phyloP scores from a whole-genome alignment of 768 basidiomycete genomes.

The Amylocystis lapponica region DNA sequence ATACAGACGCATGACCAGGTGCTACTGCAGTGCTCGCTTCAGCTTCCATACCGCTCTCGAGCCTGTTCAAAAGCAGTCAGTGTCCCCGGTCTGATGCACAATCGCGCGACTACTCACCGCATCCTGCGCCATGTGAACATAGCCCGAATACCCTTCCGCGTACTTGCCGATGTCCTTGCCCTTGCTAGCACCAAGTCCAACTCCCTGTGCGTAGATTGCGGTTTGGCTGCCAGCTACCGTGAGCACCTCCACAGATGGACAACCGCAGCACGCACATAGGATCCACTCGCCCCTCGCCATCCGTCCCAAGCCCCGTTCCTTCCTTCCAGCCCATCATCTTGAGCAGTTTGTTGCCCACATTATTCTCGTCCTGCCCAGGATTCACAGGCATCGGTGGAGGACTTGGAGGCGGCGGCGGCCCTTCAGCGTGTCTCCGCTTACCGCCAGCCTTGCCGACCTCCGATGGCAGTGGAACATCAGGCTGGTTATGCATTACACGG shows the following conservation, averaged over 20 bases:
- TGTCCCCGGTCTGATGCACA: background rate
- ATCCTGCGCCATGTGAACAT: slow-evolving; percentile 24
- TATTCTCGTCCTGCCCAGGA: slow-evolving; percentile 75
- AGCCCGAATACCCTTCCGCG: slow-evolving; percentile 21
- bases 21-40: too few relatives aligned
- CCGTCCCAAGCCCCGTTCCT: slow-evolving; percentile 79
- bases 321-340: slow-evolving; percentile 99
- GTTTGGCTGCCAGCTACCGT: slow-evolving; percentile 49
- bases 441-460: slow-evolving; percentile 26
- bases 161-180: slow-evolving; percentile 62
- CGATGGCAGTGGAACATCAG: slow-evolving; percentile 65
- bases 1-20: too few relatives aligned
- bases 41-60: slow-evolving; percentile 28
- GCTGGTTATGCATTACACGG: slow-evolving; percentile 86
- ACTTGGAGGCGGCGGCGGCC: slow-evolving; percentile 52
- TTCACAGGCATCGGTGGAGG: slow-evolving; percentile 60
- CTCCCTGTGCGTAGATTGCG: slow-evolving; percentile 82
- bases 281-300: slow-evolving; percentile 80
- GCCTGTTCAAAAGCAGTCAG: slow-evolving; percentile 19
- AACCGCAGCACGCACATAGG: slow-evolving; percentile 57
- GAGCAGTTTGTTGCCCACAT: slow-evolving; percentile 87
- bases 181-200: slow-evolving; percentile 89
- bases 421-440: slow-evolving; percentile 48
- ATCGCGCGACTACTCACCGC: slow-evolving; percentile 15
- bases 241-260: background rate